A percentile compares a stretch with the other conserved stretches of the same genome.
Conservation (phyloP, 805 yeast genomes). For the Cyberlindnera euphorbiae region DNA sequence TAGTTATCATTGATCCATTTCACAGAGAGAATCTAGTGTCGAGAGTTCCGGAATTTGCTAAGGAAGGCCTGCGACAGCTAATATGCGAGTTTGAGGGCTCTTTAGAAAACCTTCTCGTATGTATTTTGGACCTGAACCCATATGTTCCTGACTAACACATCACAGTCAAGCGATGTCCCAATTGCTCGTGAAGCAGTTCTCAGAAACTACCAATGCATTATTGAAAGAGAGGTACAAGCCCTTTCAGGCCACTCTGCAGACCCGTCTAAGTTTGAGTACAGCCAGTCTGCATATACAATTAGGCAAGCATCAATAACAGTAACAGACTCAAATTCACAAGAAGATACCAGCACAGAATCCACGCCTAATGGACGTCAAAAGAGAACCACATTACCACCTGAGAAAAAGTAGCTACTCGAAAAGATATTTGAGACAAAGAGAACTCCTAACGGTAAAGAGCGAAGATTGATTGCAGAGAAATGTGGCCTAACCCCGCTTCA, state of each 20-base stretch:
- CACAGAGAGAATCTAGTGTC: neutral
- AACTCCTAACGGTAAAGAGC: conserved; percentile 27
- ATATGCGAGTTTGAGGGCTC: conserved; percentile 4
- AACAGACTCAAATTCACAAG: neutral
- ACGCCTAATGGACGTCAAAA: conserved; percentile 1
- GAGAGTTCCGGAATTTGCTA: conserved; percentile 2
- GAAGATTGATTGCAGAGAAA: conserved; percentile 27
- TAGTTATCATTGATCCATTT: conserved; percentile 4
- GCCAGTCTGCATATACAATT: no score
- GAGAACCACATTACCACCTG: conserved; percentile 12
- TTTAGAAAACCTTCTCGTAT: conserved; percentile 3
- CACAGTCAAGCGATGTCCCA: neutral
- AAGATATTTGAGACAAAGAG: conserved; percentile 20
- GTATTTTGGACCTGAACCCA: no score
- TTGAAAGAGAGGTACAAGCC: neutral
- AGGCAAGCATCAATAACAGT: neutral
- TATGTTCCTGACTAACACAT: no score
- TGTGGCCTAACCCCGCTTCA: conserved; percentile 27
- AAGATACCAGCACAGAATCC: neutral
- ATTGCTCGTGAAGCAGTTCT: neutral
- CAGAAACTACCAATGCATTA: conserved; percentile 1
- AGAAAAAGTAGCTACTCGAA: conserved; percentile 17
- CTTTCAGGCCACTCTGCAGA: no score
- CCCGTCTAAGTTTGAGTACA: no score
- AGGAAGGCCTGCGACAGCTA: no score